phyloP scores from a whole-genome alignment of 176 grass and related monocot genomes.

The Aegilops sharonensis region DNA sequence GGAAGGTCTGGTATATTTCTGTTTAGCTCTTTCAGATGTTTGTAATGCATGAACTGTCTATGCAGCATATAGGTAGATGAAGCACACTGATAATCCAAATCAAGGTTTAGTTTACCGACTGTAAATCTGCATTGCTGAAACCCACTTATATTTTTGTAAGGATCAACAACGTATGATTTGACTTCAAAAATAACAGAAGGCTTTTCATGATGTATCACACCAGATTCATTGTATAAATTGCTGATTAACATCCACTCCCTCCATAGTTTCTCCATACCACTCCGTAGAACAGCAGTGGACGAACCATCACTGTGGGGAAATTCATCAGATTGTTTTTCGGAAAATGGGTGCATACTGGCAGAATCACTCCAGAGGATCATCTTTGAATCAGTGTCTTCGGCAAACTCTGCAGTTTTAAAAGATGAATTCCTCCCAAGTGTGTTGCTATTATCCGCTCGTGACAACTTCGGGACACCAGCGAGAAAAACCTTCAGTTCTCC shows the following conservation, averaged over 20 bases:
- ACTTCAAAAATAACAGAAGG: slow-evolving; percentile 71
- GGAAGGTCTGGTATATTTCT: slow-evolving; percentile 24
- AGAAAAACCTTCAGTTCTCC: slow-evolving; percentile 54
- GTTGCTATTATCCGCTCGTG: slow-evolving; percentile 8
- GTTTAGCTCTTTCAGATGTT: slow-evolving; percentile 39
- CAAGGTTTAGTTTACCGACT: slow-evolving; percentile 60
- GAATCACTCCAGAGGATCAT: slow-evolving; percentile 53
- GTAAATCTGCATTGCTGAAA: slow-evolving; percentile 57
- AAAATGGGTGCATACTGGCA: slow-evolving; percentile 43
- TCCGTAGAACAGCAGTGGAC: slow-evolving; percentile 24
- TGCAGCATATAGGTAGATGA: slow-evolving; percentile 47
- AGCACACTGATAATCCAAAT: slow-evolving; percentile 58
- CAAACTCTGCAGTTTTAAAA: slow-evolving; percentile 37
- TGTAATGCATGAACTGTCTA: slow-evolving; percentile 35
- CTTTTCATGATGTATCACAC: slow-evolving; percentile 44
- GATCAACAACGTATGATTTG: slow-evolving; percentile 55
- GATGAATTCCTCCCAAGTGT: slow-evolving; percentile 35
- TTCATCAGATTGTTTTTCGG: neutral
- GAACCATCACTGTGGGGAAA: neutral
- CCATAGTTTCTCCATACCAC: slow-evolving; percentile 50
- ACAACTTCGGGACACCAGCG: slow-evolving; percentile 23
- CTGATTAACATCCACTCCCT: slow-evolving; percentile 60
- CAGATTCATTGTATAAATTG: slow-evolving; percentile 44
- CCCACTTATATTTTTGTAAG: slow-evolving; percentile 44
- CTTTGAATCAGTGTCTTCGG: slow-evolving; percentile 37